Evolutionary conservation across 2,329 filamentous ascomycete genomes (phyloP).

Genomic region (Ramularia endophylla): DNA sequence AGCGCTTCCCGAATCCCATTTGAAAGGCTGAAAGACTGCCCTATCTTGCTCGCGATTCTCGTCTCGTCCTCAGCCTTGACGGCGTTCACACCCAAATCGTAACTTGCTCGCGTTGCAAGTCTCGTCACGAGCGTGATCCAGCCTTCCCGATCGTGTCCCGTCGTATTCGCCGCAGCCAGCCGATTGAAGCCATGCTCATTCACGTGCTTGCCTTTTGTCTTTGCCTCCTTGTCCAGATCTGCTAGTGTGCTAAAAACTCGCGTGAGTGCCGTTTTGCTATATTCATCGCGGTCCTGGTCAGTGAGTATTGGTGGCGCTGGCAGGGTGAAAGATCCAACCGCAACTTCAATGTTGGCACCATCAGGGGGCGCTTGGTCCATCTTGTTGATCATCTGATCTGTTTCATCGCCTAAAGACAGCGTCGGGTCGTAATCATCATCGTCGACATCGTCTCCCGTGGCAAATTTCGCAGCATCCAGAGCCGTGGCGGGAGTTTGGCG

Average conservation of each 20-base stretch:
- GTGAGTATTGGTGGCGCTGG: constrained; percentile 70
- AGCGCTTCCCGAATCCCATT: constrained; percentile 73
- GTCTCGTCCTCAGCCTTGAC: constrained; percentile 31
- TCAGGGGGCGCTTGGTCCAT: constrained; percentile 60
- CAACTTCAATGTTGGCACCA: constrained; percentile 36
- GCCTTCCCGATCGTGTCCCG: constrained; percentile 75
- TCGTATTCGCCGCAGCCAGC: constrained; percentile 58
- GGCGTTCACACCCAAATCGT: constrained; percentile 53
- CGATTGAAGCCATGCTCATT: constrained; percentile 67
- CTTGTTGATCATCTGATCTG: constrained; percentile 71
- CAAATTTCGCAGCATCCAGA: constrained; percentile 27
- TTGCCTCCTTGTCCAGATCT: constrained; percentile 65
- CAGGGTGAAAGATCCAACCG: constrained; percentile 71
- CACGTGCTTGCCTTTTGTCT: constrained; percentile 36
- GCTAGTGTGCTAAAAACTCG: constrained; percentile 75
- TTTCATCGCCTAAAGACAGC: constrained; percentile 69
- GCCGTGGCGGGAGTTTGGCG: constrained; percentile 26
- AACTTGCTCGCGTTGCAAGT: constrained; percentile 71
- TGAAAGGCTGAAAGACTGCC: constrained; percentile 45
- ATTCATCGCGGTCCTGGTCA: constrained; percentile 63
- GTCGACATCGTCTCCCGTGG: constrained; percentile 48
- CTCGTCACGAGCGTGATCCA: constrained; percentile 87
- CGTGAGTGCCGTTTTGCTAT: constrained; percentile 67
- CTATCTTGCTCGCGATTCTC: constrained; percentile 13
- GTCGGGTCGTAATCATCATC: constrained; percentile 94